Evolutionary conservation across 2,329 filamentous ascomycete species (phyloP).

Genomic region (Diaporthe batatas): DNA sequence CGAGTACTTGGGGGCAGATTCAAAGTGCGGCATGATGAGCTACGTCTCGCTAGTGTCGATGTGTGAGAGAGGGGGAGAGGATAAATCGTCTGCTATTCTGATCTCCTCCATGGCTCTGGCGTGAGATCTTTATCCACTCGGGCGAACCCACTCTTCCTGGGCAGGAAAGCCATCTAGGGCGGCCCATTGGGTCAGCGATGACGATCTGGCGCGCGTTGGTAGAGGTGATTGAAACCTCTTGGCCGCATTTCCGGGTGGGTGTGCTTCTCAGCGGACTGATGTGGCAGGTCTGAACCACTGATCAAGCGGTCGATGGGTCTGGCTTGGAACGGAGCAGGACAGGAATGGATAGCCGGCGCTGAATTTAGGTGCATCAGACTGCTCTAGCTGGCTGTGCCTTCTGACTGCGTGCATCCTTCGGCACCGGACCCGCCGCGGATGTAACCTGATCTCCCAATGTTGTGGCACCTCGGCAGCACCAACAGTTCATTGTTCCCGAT

Average conservation of each 20-base stretch:
- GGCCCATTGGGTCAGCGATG: conserved; percentile 3
- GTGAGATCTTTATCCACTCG: conserved; percentile 30
- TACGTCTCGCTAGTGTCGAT: conserved; percentile 2
- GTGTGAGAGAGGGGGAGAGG: background rate
- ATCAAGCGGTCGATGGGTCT: conserved; percentile 11
- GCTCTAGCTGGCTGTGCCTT: conserved; percentile 28
- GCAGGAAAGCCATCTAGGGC: background rate
- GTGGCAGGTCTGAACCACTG: background rate
- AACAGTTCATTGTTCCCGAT: background rate
- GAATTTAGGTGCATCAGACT: conserved; percentile 19
- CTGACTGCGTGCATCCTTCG: conserved; percentile 24
- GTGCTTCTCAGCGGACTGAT: conserved; percentile 1
- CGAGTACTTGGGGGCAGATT: background rate
- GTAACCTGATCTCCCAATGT: conserved; percentile 16
- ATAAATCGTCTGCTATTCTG: conserved; percentile 11
- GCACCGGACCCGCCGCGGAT: conserved; percentile 26
- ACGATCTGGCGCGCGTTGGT: conserved; percentile 2
- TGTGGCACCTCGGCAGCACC: background rate
- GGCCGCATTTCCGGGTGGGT: conserved; percentile 19
- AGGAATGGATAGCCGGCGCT: conserved; percentile 2
- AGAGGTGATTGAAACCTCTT: conserved; percentile 27
- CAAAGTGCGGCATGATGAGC: conserved; percentile 21
- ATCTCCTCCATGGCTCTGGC: conserved; percentile 11
- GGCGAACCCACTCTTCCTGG: background rate
- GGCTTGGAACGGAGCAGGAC: background rate